These are phyloP conservation scores for Yamadazyma spencermartinsiae DNA, from an alignment of 1,139 yeast genomes.

Conservation along the genomic window DNA sequence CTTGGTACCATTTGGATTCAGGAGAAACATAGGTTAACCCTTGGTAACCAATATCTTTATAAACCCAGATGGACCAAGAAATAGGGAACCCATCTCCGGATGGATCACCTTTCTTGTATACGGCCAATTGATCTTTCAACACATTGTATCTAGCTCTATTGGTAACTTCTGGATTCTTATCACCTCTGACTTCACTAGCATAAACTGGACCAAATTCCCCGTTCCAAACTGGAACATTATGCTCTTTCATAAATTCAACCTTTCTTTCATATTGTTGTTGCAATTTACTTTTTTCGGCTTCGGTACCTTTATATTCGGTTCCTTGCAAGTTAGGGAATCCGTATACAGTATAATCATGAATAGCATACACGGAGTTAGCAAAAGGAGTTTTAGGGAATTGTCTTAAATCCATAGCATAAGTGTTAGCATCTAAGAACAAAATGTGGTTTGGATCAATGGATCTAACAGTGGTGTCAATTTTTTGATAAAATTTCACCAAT, in stretches of 20 bases:
- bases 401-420: constrained; percentile 48
- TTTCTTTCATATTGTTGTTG: constrained; percentile 38
- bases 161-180: constrained; percentile 31
- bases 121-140: constrained; percentile 41
- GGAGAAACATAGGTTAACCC: constrained; percentile 46
- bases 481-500: constrained; percentile 34
- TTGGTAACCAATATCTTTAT: constrained; percentile 51
- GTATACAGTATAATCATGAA: constrained; percentile 41
- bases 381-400: constrained; percentile 38
- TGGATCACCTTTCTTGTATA: constrained; percentile 44
- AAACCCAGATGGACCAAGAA: constrained; percentile 52
- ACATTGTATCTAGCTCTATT: constrained; percentile 39
- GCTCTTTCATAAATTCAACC: constrained; percentile 37
- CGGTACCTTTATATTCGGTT: constrained; percentile 31
- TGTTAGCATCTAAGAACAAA: constrained; percentile 46
- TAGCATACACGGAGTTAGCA: constrained; percentile 45
- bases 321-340: constrained; percentile 43
- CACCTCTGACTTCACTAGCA: constrained; percentile 41
- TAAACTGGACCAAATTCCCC: constrained; percentile 54
- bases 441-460: constrained; percentile 45
- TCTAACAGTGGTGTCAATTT: constrained; percentile 36
- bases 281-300: constrained; percentile 30
- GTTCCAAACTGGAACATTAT: constrained; percentile 50
- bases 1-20: constrained; percentile 38
- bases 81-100: constrained; percentile 44